phyloP scores from a whole-genome alignment of 179 eudicot species.

The Corrigiola litoralis region DNA sequence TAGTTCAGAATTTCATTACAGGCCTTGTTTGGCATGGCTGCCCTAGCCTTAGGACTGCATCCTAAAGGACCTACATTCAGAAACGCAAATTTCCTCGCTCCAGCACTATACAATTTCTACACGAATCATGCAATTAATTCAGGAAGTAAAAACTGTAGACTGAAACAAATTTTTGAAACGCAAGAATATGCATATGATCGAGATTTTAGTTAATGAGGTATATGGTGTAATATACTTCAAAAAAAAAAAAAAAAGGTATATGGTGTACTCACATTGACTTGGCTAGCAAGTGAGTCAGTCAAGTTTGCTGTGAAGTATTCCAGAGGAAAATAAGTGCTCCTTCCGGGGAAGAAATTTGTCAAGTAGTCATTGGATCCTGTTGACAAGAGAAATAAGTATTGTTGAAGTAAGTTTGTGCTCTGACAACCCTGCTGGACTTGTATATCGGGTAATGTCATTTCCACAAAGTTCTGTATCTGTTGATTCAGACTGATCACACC shows the following conservation, averaged over 20 bases:
- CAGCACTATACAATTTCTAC: conserved; percentile 18
- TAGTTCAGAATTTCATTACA: conserved; percentile 18
- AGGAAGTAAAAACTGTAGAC: too few relatives aligned
- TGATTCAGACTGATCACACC: conserved; percentile 7
- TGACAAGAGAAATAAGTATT: conserved; percentile 22
- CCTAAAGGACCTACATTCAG: conserved; percentile 13
- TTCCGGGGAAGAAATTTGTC: conserved; percentile 5
- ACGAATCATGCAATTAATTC: neutral
- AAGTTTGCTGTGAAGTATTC: conserved; percentile 14
- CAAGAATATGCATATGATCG: too few relatives aligned
- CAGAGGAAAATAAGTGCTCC: neutral
- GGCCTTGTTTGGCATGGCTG: conserved; percentile 9
- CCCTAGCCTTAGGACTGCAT: conserved; percentile 20
- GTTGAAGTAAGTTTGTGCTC: conserved; percentile 1
- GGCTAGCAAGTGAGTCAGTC: conserved; percentile 11
- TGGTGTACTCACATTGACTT: conserved; percentile 15
- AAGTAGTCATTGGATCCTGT: conserved; percentile 19
- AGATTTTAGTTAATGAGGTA: neutral
- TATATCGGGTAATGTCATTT: conserved; percentile 7
- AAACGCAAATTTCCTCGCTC: conserved; percentile 24
- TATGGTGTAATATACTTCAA: neutral
- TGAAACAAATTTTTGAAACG: too few relatives aligned
- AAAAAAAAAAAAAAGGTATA: neutral
- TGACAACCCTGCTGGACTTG: conserved; percentile 6
- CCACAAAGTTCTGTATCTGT: conserved; percentile 14